A percentile compares a stretch with the other conserved stretches of the same genome.
Evolutionary conservation across 2,329 filamentous ascomycete genomes (phyloP).

Genomic region (Phyllosticta citriasiana): DNA sequence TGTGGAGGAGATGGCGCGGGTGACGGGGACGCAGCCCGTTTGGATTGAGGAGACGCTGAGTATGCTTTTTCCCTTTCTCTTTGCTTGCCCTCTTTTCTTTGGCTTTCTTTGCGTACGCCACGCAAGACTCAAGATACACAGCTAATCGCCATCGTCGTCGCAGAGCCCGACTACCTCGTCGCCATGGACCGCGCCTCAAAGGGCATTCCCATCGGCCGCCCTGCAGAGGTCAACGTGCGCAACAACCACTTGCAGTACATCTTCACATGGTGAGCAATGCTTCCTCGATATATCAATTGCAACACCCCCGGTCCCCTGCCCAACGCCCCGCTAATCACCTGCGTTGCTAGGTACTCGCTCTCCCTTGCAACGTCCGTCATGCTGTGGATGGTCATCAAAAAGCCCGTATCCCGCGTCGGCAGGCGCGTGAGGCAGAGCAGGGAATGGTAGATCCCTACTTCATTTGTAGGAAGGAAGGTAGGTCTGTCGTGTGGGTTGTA

Average conservation of each 20-base stretch:
- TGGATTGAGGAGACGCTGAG: conserved; percentile 96
- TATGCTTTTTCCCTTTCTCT: conserved; percentile 30
- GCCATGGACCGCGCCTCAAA: conserved; percentile 65
- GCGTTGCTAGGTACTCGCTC: conserved; percentile 63
- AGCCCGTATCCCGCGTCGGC: conserved; percentile 63
- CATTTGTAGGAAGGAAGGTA: no score
- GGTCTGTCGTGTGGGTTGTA: neutral
- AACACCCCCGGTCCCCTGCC: no score
- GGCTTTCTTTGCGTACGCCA: no score
- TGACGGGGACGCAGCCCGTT: conserved; percentile 74
- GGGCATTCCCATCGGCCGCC: conserved; percentile 80
- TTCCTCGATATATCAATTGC: neutral
- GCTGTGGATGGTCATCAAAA: conserved; percentile 91
- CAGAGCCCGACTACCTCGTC: conserved; percentile 69
- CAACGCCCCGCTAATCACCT: neutral
- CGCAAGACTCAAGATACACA: no score
- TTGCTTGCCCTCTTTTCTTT: no score
- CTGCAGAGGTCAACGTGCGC: conserved; percentile 81
- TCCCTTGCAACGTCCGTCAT: conserved; percentile 81
- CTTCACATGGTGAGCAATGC: conserved; percentile 74
- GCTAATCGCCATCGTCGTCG: no score
- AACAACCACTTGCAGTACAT: conserved; percentile 99
- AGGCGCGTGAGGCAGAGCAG: conserved; percentile 67
- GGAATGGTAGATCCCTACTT: conserved; percentile 64
- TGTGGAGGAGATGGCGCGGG: conserved; percentile 77